Evolutionary conservation across 306 rosid species (phyloP).

Genomic region (Prunus mira): DNA sequence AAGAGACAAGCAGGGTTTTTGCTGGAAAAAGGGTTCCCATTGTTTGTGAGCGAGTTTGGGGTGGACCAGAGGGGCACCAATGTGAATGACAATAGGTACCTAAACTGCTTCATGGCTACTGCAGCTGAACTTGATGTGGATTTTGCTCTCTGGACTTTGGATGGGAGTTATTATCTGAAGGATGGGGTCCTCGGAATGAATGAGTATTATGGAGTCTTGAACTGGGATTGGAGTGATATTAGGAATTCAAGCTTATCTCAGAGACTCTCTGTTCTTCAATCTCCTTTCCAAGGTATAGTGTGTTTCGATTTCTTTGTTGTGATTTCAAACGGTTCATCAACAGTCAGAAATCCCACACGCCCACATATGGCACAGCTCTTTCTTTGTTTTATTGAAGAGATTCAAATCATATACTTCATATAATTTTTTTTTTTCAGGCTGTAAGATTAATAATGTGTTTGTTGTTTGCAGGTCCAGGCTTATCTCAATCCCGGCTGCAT

Average conservation of each 20-base stretch:
- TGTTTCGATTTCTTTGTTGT: background rate
- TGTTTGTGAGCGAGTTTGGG: slow-evolving; percentile 84
- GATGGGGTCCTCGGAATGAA: slow-evolving; percentile 66
- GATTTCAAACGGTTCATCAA: background rate
- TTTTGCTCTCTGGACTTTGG: slow-evolving; percentile 83
- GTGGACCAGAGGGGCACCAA: slow-evolving; percentile 70
- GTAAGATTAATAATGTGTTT: background rate
- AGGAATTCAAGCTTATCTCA: slow-evolving; percentile 51
- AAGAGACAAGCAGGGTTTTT: slow-evolving; percentile 53
- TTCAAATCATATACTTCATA: background rate
- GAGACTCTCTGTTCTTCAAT: slow-evolving; percentile 58
- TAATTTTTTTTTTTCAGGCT: background rate
- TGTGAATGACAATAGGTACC: slow-evolving; percentile 75
- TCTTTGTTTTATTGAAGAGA: background rate
- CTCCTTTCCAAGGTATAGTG: slow-evolving; percentile 69
- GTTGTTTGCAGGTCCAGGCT: slow-evolving; percentile 55
- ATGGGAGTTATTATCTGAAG: slow-evolving; percentile 76
- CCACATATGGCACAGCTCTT: background rate
- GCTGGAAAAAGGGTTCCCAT: slow-evolving; percentile 68
- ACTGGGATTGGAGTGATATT: slow-evolving; percentile 49
- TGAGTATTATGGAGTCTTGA: slow-evolving; percentile 64
- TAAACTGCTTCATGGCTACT: slow-evolving; percentile 54
- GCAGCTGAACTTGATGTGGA: slow-evolving; percentile 82
- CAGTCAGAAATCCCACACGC: background rate
- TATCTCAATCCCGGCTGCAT: slow-evolving; percentile 10